Evolutionary conservation across 1,284 basidiomycete species (phyloP), one percentile per base, ranked within the genome.

Genomic region (Kalmanozyma brasiliensis): DNA sequence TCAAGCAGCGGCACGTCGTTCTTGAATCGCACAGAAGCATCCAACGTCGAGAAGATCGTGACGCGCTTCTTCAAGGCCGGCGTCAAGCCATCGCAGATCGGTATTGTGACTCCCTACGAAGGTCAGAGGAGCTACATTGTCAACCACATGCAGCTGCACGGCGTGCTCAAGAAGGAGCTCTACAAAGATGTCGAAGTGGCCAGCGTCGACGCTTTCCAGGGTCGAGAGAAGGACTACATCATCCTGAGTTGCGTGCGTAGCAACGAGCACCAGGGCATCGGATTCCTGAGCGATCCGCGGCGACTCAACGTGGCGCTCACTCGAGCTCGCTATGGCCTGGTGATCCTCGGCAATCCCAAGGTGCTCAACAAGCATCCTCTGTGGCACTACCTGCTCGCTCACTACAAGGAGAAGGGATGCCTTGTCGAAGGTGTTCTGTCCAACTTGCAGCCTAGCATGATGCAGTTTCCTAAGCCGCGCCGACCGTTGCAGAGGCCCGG

Each of bases 181-280:
- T 99, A 99, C 86, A 98, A 98, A 85, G 94, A 98, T 77, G 94
- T 99, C 42, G 96, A 99, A 82, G 96, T 99, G 36, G 96, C 96
- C 13, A 93, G 91, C 78, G 96, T 99, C 47, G 96, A 99, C 82
- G 96, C 96, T 2, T 99, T 98, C 88, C 96, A 99, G 83, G 96
- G 96, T 30, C 89, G 96, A 80, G 96, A 99, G 85, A 98, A 98
- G 87, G 96, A 99, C 83, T 98, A 98, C 79, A 98, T 99, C 83
- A 98, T 99, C 77, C 87, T 99, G 49, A 94, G 91, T 81, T 98
- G 96, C 82, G 96, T 99, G n/a, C 86, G 96, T 79, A 96, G 93
- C 84, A 99, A 98, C 83, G 96, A 98, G 82, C 95, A 98, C 81
- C 96, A 98, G 83, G 96, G 96, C 26, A 99, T 99, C 68, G 96